phyloP scores from a whole-genome alignment of 805 yeast genomes.

The Citeromyces nyonsensis region DNA sequence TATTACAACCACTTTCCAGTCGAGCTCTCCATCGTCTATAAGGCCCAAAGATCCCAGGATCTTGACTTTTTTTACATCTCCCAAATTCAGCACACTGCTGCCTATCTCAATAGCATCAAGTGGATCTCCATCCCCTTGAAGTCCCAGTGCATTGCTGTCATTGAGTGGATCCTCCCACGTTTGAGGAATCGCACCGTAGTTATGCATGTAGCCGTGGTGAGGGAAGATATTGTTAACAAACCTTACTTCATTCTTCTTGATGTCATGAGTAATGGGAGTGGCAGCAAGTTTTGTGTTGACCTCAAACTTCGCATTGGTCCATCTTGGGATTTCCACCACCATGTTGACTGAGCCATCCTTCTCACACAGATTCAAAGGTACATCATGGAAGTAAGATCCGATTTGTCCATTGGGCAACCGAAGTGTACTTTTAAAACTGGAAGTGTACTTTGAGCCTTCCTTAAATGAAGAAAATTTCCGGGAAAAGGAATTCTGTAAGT shows the following conservation, averaged over 20 bases:
- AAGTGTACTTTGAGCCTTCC: conserved; percentile 21
- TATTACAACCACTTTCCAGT: conserved; percentile 80
- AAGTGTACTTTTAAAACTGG: conserved; percentile 26
- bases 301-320: conserved; percentile 79
- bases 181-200: conserved; percentile 82
- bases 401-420: conserved; percentile 23
- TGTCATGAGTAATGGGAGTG: conserved; percentile 75
- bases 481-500: background rate
- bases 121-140: conserved; percentile 88
- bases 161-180: conserved; percentile 95
- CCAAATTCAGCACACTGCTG: conserved; percentile 22
- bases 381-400: conserved; percentile 60
- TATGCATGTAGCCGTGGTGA: conserved; percentile 71
- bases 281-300: conserved; percentile 38
- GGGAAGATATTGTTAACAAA: conserved; percentile 74
- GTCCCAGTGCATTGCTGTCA: conserved; percentile 17
- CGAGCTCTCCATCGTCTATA: conserved; percentile 90
- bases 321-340: conserved; percentile 67
- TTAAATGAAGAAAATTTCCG: conserved; percentile 7
- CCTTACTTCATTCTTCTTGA: conserved; percentile 59
- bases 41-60: conserved; percentile 65
- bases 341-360: conserved; percentile 32
- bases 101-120: conserved; percentile 91
- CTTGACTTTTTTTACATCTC: conserved; percentile 46
- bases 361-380: conserved; percentile 38